Evolutionary conservation across 129 eudicot genomes (phyloP).

Genomic region (Centella asiatica): DNA sequence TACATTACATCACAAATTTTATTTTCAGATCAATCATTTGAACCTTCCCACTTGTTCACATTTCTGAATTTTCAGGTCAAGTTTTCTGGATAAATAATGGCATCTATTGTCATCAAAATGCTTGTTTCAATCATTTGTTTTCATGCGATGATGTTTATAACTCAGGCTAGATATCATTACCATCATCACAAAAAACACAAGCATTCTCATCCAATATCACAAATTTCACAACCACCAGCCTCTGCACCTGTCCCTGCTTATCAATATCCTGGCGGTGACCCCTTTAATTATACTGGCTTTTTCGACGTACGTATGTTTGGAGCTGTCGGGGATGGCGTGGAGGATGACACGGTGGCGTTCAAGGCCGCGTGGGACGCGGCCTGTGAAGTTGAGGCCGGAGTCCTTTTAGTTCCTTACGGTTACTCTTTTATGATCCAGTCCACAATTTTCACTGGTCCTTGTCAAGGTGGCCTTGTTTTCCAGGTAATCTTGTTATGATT

Average conservation of each 20-base stretch:
- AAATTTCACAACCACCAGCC: constrained; percentile 31
- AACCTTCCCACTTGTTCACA: too few relatives aligned
- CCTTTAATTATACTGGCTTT: background rate
- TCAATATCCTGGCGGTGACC: background rate
- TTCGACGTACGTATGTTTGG: constrained; percentile 57
- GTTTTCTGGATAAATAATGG: constrained; percentile 3
- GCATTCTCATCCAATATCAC: constrained; percentile 24
- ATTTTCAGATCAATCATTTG: background rate
- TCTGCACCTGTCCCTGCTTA: constrained; percentile 17
- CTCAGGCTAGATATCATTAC: constrained; percentile 37
- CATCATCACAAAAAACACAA: constrained; percentile 24
- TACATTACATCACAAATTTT: background rate
- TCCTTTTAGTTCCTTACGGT: constrained; percentile 41
- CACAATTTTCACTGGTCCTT: constrained; percentile 68
- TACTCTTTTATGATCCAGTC: constrained; percentile 55
- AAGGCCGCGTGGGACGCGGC: constrained; percentile 67
- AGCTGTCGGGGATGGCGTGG: constrained; percentile 61
- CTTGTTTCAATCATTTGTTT: constrained; percentile 15
- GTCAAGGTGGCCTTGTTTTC: constrained; percentile 41
- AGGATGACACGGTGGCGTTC: constrained; percentile 59
- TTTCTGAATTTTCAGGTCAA: background rate
- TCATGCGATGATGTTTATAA: background rate
- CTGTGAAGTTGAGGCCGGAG: constrained; percentile 36
- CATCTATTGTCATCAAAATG: constrained; percentile 5
- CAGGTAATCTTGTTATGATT: constrained; percentile 31